Evolutionary conservation across 495 filamentous ascomycete genomes (phyloP), one percentile per base, ranked within the genome.

Genomic region (Darksidea phi): DNA sequence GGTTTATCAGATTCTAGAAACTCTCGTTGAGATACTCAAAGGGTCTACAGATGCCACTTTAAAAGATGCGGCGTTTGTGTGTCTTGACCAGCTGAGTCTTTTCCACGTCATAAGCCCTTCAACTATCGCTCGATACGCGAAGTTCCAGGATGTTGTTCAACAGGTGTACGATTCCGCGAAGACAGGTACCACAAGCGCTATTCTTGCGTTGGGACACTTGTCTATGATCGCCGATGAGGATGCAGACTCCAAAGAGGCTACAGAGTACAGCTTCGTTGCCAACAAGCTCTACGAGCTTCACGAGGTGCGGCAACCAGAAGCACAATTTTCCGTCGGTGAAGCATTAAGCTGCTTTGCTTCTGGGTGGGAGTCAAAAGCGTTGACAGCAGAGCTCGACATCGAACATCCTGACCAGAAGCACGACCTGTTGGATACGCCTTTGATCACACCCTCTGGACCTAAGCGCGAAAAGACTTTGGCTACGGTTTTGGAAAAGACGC

Each of bases 281-380:
- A 72, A 80, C 41, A 84, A 80, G 28, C 72, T 98, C 0, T 88
- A 90, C 68, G 76, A 76, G 6, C 71, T 97, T 13, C 89, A 94
- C 68, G 91, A 92, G 64, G 84, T 91, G 24, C 86, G 86, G 59
- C 87, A 91, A 53, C 84, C 89, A 0, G 91, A 96, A 68, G 78
- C 88, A 8, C 93, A 96, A 59, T 96, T 98, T 70, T 80, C 89
- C 2, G 83, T 93, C 11, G 94, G 94, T 10, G 91, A 95, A 67
- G 91, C 94, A 12, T 76, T 96, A 52, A 83, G 86, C 51, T 86
- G 85, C 61, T 82, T 87, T 41, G 84, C 88, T 42, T 84, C 80
- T 24, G 88, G 92, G 34, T 97, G 93, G 93, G 80, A 86, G 45
- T 88, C 85, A 10, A 82, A 79, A 54, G 79, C 84, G 4, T 65